Conservation (phyloP, 257 asterid genomes). For the Sherardia arvensis region DNA sequence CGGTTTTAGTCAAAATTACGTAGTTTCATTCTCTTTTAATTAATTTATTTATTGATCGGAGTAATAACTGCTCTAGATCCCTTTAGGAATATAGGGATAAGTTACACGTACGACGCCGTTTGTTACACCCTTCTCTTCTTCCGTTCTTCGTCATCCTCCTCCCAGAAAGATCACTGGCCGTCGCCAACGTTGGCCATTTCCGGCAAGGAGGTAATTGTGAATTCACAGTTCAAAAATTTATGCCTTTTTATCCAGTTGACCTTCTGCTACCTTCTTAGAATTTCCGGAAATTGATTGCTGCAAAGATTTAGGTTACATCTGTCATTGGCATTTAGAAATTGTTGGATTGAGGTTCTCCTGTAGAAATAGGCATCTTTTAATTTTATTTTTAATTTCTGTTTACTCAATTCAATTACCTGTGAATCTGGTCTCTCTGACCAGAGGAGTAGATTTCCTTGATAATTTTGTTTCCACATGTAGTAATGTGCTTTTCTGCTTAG, state of each 20-base stretch:
- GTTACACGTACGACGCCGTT: neutral
- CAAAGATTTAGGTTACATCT: neutral
- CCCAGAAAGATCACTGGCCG: neutral
- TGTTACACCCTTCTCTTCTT: neutral
- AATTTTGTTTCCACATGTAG: neutral
- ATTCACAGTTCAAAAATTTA: neutral
- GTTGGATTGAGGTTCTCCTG: neutral
- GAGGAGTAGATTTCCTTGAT: neutral
- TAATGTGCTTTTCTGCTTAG: neutral
- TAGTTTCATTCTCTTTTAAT: no score
- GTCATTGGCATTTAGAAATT: neutral
- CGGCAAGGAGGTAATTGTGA: no score
- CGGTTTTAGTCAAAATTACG: no score
- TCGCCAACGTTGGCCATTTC: neutral
- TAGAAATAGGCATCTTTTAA: neutral
- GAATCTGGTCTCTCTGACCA: neutral
- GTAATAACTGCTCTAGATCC: no score
- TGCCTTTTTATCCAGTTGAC: neutral
- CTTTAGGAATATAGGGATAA: no score
- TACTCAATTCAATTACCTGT: neutral
- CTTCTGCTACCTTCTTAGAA: neutral
- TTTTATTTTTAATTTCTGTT: neutral
- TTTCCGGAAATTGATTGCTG: neutral
- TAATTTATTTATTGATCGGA: no score
- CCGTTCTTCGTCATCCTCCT: neutral